Evolutionary conservation across 164 flowering plant species (phyloP).

Genomic region (Platanus orientalis): DNA sequence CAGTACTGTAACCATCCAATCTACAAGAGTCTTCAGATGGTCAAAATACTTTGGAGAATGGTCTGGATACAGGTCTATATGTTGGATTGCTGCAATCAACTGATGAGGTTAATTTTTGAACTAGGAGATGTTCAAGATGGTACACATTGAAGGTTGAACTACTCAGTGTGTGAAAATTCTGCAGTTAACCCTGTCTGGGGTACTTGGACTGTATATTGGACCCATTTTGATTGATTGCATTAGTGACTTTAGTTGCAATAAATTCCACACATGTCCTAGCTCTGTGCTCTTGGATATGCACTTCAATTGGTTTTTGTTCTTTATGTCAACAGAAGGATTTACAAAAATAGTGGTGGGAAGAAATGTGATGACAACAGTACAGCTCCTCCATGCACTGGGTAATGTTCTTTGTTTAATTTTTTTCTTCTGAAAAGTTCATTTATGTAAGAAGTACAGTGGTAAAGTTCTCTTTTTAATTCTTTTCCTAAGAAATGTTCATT

Average conservation of each 20-base stretch:
- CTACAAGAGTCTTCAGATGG: neutral
- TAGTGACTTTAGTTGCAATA: too few species aligned
- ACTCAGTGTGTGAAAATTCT: neutral
- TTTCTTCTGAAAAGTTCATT: neutral
- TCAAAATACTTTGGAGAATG: neutral
- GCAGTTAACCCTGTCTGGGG: neutral
- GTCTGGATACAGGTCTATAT: neutral
- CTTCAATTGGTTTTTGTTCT: neutral
- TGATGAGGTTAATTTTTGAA: neutral
- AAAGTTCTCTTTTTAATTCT: constrained; percentile 5
- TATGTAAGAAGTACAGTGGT: too few species aligned
- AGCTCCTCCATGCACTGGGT: constrained; percentile 93
- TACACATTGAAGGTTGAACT: neutral
- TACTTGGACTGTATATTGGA: neutral
- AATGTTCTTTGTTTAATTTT: constrained; percentile 5
- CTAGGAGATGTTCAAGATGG: neutral
- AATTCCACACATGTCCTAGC: neutral
- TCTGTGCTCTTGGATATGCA: neutral
- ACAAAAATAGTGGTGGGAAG: constrained; percentile 52
- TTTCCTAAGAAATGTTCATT: neutral
- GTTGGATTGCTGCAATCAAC: neutral
- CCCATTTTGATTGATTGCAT: neutral
- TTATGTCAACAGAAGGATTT: constrained; percentile 53
- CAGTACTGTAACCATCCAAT: neutral
- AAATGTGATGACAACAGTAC: constrained; percentile 67